phyloP scores from a whole-genome alignment of 2,329 filamentous ascomycete genomes.

The Microcyclospora pomicola region DNA sequence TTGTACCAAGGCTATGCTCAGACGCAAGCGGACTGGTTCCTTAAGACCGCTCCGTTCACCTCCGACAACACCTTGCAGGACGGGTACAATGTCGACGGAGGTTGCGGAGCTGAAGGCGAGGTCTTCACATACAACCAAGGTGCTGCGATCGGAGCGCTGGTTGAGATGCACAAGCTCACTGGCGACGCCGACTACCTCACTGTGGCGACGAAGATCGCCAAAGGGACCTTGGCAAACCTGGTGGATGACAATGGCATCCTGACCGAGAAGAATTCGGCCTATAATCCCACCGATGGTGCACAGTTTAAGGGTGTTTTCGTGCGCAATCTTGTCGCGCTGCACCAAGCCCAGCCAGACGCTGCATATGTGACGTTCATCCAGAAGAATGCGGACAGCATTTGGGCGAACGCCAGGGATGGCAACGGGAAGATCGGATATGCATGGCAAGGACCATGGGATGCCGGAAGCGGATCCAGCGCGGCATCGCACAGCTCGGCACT shows the following conservation, averaged over 20 bases:
- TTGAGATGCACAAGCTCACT: slow-evolving; percentile 35
- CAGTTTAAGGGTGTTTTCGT: slow-evolving; percentile 62
- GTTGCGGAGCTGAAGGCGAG: slow-evolving; percentile 27
- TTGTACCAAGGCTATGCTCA: slow-evolving; percentile 34
- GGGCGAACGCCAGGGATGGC: slow-evolving; percentile 42
- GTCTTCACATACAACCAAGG: slow-evolving; percentile 47
- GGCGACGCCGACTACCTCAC: slow-evolving; percentile 19
- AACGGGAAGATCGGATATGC: slow-evolving; percentile 39
- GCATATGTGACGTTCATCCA: slow-evolving; percentile 41
- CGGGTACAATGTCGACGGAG: slow-evolving; percentile 29
- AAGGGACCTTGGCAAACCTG: slow-evolving; percentile 24
- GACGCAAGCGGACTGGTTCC: slow-evolving; percentile 38
- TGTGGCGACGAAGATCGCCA: slow-evolving; percentile 23
- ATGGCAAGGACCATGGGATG: slow-evolving; percentile 47
- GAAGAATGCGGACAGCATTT: slow-evolving; percentile 50
- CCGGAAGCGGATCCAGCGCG: slow-evolving; percentile 31
- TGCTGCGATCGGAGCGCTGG: slow-evolving; percentile 44
- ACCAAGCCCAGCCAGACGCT: slow-evolving; percentile 35
- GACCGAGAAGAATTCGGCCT: slow-evolving; percentile 17
- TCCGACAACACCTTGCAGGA: slow-evolving; percentile 38
- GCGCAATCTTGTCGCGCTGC: slow-evolving; percentile 48
- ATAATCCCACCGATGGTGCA: slow-evolving; percentile 24
- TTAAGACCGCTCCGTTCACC: slow-evolving; percentile 34
- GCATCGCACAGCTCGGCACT: slow-evolving; percentile 51
- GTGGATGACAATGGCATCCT: slow-evolving; percentile 25